Base-by-base conservation (phyloP, 768 basidiomycete species). In the Podaxis sp. region DNA sequence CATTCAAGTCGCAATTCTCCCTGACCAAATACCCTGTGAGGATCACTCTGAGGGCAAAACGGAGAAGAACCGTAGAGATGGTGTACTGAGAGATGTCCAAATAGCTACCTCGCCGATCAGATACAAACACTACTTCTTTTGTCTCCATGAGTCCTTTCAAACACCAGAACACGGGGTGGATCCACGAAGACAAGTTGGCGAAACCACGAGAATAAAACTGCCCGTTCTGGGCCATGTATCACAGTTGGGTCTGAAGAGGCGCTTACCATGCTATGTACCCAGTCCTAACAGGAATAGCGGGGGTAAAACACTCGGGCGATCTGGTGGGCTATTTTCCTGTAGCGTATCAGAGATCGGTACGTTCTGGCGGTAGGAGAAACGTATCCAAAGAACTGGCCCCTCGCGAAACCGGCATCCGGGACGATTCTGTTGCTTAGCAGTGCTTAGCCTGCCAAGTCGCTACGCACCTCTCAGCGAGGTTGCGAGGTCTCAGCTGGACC, bases 191-290 rank as follows among this genome's bases (percentile, higher is more conserved):
- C 65, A 71, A 16, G 74, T 88, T 53, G 82, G 89, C 14, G 71
- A 73, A 59, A 69, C 68, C 44, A 91, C 93, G 88, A 72, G 76
- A 6, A 82, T 87, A 67, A 66, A 71, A 18, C 85, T 88, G 64
- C 71, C 79, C 5, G 64, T 72, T 10, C 74, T 92, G 23, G 69
- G 74, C 21, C 57, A 62, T 5, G 74, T 77, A 2, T 81, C 82
- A 4, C 69, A 77, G 37, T 67, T 67, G 10, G 84, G 7, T 93
- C 23, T 68, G 73, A 16, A 66, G 66, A 6, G 77, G 73, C 1
- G 63, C 68, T 1, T 93, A 86, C 66, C 68, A 89, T 21, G 87
- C 82, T 1, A 80, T 81, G 2, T 90, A 93, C 69, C 93, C 1
- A 83, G 91, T 5, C 65, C 90, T 5, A 86, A 86, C 3, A 90